phyloP scores from a whole-genome alignment of 352 stramenopile genomes.

The Phytopythium delawarense region DNA sequence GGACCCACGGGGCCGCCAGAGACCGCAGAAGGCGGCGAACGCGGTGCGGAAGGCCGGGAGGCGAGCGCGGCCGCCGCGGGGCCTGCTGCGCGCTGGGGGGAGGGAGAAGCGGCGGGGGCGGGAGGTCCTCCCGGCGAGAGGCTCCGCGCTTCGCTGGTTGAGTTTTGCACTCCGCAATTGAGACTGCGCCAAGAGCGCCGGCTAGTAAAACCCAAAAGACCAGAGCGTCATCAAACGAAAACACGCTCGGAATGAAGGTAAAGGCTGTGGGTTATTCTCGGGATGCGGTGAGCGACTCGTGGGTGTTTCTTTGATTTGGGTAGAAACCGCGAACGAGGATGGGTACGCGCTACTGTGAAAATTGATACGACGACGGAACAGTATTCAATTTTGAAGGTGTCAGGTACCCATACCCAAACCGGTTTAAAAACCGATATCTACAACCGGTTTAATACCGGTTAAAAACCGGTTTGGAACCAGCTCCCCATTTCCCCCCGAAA shows the following conservation, averaged over 20 bases:
- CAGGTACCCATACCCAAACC: neutral
- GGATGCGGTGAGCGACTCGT: neutral
- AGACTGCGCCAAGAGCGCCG: neutral
- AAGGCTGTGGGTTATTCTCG: neutral
- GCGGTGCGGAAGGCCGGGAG: neutral
- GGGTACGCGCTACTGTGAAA: neutral
- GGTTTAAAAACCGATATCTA: neutral
- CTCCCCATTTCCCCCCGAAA: neutral
- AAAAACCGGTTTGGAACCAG: neutral
- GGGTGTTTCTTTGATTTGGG: neutral
- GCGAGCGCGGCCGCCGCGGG: neutral
- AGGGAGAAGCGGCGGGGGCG: slow-evolving; percentile 17
- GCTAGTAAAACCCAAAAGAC: neutral
- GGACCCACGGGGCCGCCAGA: neutral
- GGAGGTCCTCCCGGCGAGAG: neutral
- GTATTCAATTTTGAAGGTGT: neutral
- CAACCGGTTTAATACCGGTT: neutral
- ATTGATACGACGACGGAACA: neutral
- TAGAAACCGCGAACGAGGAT: neutral
- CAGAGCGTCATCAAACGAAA: neutral
- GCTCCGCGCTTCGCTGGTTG: slow-evolving; percentile 11
- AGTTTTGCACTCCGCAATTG: slow-evolving; percentile 10
- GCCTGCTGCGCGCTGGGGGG: neutral
- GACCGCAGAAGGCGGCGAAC: neutral
- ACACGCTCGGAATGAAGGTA: neutral